Evolutionary conservation across 1,284 basidiomycete genomes (phyloP).

Genomic region (Albatrellus sp.): DNA sequence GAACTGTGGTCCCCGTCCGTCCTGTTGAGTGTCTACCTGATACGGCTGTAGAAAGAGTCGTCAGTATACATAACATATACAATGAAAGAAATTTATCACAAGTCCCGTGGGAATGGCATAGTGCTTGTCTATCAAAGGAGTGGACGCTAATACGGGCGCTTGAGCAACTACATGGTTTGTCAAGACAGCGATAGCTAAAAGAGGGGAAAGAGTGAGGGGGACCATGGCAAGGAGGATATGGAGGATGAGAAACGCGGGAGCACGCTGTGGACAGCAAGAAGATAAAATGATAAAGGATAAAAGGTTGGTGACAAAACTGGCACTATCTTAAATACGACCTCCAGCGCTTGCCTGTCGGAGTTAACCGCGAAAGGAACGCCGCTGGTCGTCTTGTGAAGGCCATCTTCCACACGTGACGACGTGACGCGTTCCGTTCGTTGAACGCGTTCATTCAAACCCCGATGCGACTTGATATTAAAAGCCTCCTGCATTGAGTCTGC

Average conservation of each 20-base stretch:
- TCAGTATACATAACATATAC: background rate
- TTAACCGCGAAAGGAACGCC: background rate
- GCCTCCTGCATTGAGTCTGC: background rate
- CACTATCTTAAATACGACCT: constrained; percentile 5
- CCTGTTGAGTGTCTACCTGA: constrained; percentile 35
- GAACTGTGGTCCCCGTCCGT: constrained; percentile 41
- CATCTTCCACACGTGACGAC: constrained; percentile 6
- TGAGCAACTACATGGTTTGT: constrained; percentile 22
- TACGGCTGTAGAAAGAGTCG: constrained; percentile 32
- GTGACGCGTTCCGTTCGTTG: constrained; percentile 17
- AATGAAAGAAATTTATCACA: constrained; percentile 20
- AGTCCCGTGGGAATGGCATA: constrained; percentile 37
- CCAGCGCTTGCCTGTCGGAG: constrained; percentile 1
- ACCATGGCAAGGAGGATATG: constrained; percentile 21
- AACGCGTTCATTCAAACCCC: constrained; percentile 17
- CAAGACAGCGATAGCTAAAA: constrained; percentile 25
- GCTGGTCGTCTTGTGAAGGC: background rate
- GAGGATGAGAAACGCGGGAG: background rate
- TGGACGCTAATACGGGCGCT: constrained; percentile 24
- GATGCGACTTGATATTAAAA: constrained; percentile 12
- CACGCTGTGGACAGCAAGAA: too few relatives aligned
- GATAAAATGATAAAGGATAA: background rate
- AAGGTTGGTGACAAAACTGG: constrained; percentile 6
- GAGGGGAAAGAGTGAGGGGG: constrained; percentile 29
- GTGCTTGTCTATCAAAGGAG: constrained; percentile 38